These are phyloP conservation scores for Yamadazyma conglobata DNA, from an alignment of 1,139 yeast genomes.

Conservation along the genomic window DNA sequence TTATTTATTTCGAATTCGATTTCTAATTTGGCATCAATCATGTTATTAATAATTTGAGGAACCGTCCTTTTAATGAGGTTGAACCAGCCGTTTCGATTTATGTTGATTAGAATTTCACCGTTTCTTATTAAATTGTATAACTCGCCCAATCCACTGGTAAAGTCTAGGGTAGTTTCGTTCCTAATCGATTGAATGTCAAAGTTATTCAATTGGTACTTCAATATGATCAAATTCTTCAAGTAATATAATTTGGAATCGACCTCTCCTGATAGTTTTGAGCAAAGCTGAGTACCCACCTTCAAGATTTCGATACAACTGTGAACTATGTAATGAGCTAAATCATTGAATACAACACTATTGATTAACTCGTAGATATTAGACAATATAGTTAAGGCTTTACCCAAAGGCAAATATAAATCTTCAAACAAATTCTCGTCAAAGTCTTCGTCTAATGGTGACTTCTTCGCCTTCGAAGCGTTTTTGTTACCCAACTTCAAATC, in stretches of 20 bases:
- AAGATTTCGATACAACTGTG: conserved; percentile 67
- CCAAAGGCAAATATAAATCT: conserved; percentile 71
- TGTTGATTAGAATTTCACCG: conserved; percentile 31
- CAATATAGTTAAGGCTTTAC: conserved; percentile 64
- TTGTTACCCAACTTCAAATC: conserved; percentile 59
- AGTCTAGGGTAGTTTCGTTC: conserved; percentile 73
- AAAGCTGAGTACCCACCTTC: conserved; percentile 47
- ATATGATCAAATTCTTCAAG: conserved; percentile 65
- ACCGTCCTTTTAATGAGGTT: conserved; percentile 66
- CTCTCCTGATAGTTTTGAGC: conserved; percentile 37
- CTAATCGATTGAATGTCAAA: conserved; percentile 80
- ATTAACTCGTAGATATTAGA: conserved; percentile 80
- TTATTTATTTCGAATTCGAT: conserved; percentile 69
- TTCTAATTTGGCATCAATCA: conserved; percentile 82
- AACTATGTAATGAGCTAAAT: conserved; percentile 81
- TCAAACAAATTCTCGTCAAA: conserved; percentile 40
- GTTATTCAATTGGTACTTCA: conserved; percentile 67
- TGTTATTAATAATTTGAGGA: conserved; percentile 80
- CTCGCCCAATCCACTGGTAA: conserved; percentile 65
- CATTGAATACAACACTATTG: conserved; percentile 77
- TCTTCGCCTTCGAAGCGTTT: conserved; percentile 25
- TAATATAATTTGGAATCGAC: conserved; percentile 65
- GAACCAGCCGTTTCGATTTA: conserved; percentile 43
- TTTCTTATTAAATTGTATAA: conserved; percentile 45
- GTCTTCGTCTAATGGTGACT: conserved; percentile 30